Evolutionary conservation across 805 yeast genomes (phyloP), one percentile per base, ranked within the genome.

Genomic region (Lachancea fermentati): DNA sequence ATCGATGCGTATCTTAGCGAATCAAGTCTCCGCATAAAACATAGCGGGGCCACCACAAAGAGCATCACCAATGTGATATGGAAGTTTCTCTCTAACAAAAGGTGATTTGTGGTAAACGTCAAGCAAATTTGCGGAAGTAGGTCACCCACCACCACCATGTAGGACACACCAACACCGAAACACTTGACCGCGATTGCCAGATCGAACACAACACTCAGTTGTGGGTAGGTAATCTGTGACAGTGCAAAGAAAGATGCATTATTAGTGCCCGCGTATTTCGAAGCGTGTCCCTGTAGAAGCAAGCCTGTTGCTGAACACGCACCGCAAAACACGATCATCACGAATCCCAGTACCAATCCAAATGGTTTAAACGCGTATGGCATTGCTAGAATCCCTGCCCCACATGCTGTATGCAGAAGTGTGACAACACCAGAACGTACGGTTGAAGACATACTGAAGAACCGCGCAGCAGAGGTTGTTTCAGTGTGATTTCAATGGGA

Each of bases 1-100:
- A 88, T 65, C 2, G 96, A 85, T 1, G 96, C 86, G 53, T 85
- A 84, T 55, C 85, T 82, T 55, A 89, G 72, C 7, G 96, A 85
- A 57, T 85, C 94, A 45, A 89, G 70, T 52, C 77, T 78, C 53
- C 80, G 75, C 53, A 84, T 68, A 58, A 80, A 86, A 9, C 93
- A 81, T 37, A 91, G 66, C 0, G 76, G 76, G 6, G 63, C 53
- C 4, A 69, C 68, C 5, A 70, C 53, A 11, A 60, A 44, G 3
- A 56, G 42, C 79, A 81, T 73, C 18, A 81, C 72, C 1, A 73
- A 46, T 2, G 83, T 61, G 36, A 81, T 81, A 81, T 86, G 81
- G 43, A 81, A 69, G 17, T 72, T 67, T 43, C 86, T 66, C 39
- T 67, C 58, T 24, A 63, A 32, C 4, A 72, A 39, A 11, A 70